These are phyloP conservation scores for Apiospora phragmitis DNA, from an alignment of 2,329 filamentous ascomycete genomes.

Conservation along the genomic window DNA sequence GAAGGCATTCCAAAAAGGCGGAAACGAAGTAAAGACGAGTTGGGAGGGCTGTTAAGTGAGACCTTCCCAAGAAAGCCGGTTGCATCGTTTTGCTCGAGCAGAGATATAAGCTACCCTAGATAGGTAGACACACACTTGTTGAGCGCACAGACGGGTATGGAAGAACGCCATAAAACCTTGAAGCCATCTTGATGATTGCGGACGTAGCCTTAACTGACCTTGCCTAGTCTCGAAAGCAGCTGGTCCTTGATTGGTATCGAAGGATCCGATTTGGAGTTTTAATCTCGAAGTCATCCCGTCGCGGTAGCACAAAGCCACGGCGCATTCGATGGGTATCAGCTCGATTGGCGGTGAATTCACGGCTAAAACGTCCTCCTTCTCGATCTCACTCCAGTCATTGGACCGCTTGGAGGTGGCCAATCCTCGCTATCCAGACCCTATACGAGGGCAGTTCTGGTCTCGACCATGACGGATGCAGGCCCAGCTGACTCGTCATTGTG, in stretches of 20 bases:
- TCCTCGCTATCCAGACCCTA: not conserved
- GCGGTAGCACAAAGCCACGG: not conserved
- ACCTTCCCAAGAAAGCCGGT: not conserved
- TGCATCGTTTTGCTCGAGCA: not conserved
- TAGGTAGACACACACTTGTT: not conserved
- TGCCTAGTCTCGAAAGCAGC: not conserved
- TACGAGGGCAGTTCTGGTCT: not conserved
- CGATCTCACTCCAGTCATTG: not conserved
- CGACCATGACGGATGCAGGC: not conserved
- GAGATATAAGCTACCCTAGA: not conserved
- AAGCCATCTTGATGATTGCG: constrained; percentile 5
- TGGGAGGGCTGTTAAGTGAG: not conserved
- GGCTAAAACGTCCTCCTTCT: not conserved
- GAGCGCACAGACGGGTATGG: not conserved
- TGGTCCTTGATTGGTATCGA: not conserved
- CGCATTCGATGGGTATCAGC: not conserved
- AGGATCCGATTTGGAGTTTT: not conserved
- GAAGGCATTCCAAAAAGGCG: not conserved
- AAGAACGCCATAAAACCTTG: constrained; percentile 1
- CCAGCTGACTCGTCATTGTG: not conserved
- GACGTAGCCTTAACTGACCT: not conserved
- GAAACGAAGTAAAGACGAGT: not conserved
- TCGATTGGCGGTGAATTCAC: not conserved
- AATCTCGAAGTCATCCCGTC: constrained; percentile 2
- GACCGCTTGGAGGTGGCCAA: not conserved